Evolutionary conservation across 1,284 basidiomycete genomes (phyloP).

Genomic region (Calocybe gambosa): DNA sequence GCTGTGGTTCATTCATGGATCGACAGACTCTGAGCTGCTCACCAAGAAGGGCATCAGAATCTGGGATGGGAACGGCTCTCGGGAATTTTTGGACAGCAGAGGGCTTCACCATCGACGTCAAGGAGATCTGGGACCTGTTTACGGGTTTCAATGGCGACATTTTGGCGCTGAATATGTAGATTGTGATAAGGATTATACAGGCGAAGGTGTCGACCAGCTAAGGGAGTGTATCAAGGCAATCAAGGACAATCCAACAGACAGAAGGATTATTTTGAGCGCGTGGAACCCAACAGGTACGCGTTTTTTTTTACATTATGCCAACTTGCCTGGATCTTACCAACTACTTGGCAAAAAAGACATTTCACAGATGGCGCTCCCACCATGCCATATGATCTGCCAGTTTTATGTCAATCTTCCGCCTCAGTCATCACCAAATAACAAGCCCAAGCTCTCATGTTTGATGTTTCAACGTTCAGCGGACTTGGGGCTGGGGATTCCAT

Average conservation of each 20-base stretch:
- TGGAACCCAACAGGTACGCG: conserved; percentile 96
- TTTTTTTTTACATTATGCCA: background rate
- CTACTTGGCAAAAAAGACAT: conserved; percentile 55
- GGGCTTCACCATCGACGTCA: conserved; percentile 82
- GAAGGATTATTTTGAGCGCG: conserved; percentile 92
- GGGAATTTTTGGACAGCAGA: conserved; percentile 80
- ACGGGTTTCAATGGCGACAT: conserved; percentile 98
- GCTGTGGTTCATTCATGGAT: conserved; percentile 90
- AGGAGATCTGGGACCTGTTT: conserved; percentile 94
- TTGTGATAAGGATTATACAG: conserved; percentile 78
- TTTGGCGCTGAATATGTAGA: conserved; percentile 90
- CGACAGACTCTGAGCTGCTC: conserved; percentile 77
- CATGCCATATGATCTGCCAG: conserved; percentile 98
- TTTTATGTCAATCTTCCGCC: conserved; percentile 92
- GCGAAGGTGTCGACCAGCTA: conserved; percentile 93
- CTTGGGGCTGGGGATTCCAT: conserved; percentile 93
- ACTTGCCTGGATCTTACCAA: background rate
- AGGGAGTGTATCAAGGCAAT: conserved; percentile 87
- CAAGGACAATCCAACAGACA: conserved; percentile 88
- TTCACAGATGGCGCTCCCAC: conserved; percentile 90
- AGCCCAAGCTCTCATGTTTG: conserved; percentile 83
- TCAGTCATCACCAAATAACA: conserved; percentile 36
- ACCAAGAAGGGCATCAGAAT: conserved; percentile 88
- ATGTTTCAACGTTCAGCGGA: conserved; percentile 99
- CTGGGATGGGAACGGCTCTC: conserved; percentile 96